phyloP scores from a whole-genome alignment of 495 filamentous ascomycete genomes.

The Aspergillus haitiensis region DNA sequence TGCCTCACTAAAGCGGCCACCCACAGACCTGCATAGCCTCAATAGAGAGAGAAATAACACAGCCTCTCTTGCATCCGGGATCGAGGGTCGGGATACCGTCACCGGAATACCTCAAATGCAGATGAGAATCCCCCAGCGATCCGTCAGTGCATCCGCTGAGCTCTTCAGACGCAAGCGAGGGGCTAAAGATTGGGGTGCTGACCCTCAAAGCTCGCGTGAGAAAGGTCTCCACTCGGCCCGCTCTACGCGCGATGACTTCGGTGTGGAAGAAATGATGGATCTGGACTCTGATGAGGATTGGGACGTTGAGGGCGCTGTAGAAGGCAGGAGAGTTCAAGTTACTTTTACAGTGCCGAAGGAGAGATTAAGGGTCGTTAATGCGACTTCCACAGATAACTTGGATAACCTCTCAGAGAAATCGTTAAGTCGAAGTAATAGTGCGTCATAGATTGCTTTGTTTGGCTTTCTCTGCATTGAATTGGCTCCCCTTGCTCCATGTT shows the following conservation, averaged over 20 bases:
- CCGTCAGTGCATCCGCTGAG: conserved; percentile 58
- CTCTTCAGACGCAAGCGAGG: conserved; percentile 62
- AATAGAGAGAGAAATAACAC: conserved; percentile 13
- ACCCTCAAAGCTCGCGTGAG: conserved; percentile 31
- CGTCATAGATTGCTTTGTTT: conserved; percentile 14
- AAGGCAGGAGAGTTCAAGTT: conserved; percentile 80
- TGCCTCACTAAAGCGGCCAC: conserved; percentile 36
- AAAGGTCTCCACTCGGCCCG: conserved; percentile 18
- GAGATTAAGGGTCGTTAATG: conserved; percentile 83
- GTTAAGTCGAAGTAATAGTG: conserved; percentile 28
- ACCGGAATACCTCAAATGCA: conserved; percentile 18
- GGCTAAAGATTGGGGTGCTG: conserved; percentile 56
- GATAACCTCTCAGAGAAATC: conserved; percentile 37
- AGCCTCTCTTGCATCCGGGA: conserved; percentile 32
- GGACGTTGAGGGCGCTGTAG: conserved; percentile 84
- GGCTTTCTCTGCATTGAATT: conserved; percentile 6
- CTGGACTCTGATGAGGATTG: conserved; percentile 66
- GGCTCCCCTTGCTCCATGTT: not conserved
- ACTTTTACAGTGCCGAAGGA: conserved; percentile 92
- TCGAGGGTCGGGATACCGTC: conserved; percentile 39
- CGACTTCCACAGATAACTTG: conserved; percentile 34
- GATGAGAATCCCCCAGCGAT: conserved; percentile 46
- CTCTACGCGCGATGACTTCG: conserved; percentile 37
- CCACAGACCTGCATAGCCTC: conserved; percentile 1
- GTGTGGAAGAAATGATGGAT: conserved; percentile 32